These are phyloP conservation scores for Apiotrichum montevideense DNA, from an alignment of 1,284 basidiomycete species.

Conservation along the genomic window DNA sequence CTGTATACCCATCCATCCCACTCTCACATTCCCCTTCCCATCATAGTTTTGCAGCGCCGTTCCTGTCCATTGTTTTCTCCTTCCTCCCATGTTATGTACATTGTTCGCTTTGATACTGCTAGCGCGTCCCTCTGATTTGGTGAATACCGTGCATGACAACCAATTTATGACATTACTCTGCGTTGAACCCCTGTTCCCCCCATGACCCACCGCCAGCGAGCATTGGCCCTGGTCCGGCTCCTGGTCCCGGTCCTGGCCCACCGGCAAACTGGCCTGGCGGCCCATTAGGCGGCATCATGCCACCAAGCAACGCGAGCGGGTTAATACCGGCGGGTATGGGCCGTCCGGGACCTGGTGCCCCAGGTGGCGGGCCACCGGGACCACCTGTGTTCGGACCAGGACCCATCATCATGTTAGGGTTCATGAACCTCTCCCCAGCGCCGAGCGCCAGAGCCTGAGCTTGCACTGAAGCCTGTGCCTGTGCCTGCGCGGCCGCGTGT, in stretches of 20 bases:
- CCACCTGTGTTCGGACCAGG: background rate
- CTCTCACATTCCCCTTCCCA: no score
- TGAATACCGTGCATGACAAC: background rate
- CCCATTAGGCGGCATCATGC: background rate
- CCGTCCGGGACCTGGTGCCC: background rate
- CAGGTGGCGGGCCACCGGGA: no score
- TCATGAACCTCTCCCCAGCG: background rate
- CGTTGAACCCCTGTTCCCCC: background rate
- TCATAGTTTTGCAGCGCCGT: no score
- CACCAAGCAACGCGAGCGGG: conserved; percentile 11
- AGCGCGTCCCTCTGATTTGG: no score
- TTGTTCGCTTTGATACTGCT: no score
- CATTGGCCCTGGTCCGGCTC: background rate
- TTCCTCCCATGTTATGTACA: no score
- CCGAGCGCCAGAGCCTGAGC: conserved; percentile 13
- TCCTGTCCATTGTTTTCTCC: no score
- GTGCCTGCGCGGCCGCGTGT: conserved; percentile 1
- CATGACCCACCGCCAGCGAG: conserved; percentile 8
- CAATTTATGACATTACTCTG: no score
- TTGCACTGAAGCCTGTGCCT: conserved; percentile 5
- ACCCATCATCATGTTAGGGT: background rate
- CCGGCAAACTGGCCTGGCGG: background rate
- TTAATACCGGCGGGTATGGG: conserved; percentile 2
- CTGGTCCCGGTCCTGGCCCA: background rate
- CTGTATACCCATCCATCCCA: no score